Conservation (phyloP, 2,329 filamentous ascomycete species). For the Xylaria arbuscula region DNA sequence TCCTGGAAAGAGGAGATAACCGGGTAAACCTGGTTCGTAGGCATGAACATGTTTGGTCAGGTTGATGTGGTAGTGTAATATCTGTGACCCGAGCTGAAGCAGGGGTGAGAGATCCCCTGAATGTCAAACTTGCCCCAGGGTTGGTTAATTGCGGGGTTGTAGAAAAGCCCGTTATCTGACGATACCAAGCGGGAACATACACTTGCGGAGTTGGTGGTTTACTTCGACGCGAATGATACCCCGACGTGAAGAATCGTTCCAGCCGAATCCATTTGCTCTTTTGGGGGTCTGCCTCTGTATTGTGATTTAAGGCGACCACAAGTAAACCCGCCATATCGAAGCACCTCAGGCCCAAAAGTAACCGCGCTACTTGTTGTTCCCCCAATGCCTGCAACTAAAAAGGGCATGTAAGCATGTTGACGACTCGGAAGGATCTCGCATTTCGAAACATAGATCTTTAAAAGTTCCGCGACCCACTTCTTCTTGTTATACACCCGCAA, state of each 20-base stretch:
- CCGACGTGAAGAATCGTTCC: background rate
- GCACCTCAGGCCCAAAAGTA: background rate
- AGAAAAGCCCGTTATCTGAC: background rate
- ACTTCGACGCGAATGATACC: background rate
- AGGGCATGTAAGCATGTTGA: background rate
- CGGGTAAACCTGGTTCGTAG: slow-evolving; percentile 8
- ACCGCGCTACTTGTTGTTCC: background rate
- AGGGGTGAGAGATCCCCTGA: slow-evolving; percentile 26
- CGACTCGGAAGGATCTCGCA: slow-evolving; percentile 14
- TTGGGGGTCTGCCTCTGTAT: background rate
- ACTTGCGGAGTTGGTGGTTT: background rate
- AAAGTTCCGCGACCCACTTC: slow-evolving; percentile 15
- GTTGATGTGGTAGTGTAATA: slow-evolving; percentile 5
- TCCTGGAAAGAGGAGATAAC: slow-evolving; percentile 5
- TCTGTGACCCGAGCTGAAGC: slow-evolving; percentile 31
- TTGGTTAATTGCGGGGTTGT: slow-evolving; percentile 11
- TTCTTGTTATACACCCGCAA: slow-evolving; percentile 4
- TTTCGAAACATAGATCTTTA: slow-evolving; percentile 30
- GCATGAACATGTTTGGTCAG: slow-evolving; percentile 3
- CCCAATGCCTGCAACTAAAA: background rate
- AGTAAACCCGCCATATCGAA: background rate
- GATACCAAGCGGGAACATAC: background rate
- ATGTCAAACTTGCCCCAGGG: slow-evolving; percentile 23
- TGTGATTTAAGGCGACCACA: background rate
- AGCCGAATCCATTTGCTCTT: background rate